These are phyloP conservation scores for Byssothecium circinans DNA, from an alignment of 2,329 filamentous ascomycete species.

Conservation along the genomic window DNA sequence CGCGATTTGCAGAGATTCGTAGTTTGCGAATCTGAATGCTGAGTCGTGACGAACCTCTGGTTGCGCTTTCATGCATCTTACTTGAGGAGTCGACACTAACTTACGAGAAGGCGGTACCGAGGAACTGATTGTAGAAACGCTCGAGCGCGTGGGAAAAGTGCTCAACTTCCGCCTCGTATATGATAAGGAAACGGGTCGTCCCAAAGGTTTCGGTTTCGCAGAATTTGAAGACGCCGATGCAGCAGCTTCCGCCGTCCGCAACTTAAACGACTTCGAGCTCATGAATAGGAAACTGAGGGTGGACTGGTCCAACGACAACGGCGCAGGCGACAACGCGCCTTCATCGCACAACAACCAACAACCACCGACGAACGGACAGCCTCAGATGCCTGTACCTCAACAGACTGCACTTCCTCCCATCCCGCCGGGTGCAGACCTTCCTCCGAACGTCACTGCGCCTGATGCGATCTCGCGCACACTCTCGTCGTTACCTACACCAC, in stretches of 20 bases:
- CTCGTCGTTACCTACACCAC: conserved; percentile 78
- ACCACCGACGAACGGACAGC: conserved; percentile 45
- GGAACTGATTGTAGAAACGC: conserved; percentile 93
- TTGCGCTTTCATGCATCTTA: background rate
- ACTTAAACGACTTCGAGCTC: conserved; percentile 92
- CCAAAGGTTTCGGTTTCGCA: conserved; percentile 95
- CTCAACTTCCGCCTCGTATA: conserved; percentile 92
- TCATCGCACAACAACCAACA: conserved; percentile 50
- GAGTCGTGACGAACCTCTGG: background rate
- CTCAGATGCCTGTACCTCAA: conserved; percentile 40
- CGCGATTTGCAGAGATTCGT: no score
- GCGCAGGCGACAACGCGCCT: conserved; percentile 60
- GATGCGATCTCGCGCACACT: conserved; percentile 93
- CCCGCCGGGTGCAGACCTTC: conserved; percentile 80
- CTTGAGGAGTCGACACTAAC: conserved; percentile 1
- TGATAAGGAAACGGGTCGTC: conserved; percentile 90
- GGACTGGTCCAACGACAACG: conserved; percentile 93
- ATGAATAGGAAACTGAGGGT: conserved; percentile 93
- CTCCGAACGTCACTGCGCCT: conserved; percentile 77
- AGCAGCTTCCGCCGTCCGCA: conserved; percentile 90
- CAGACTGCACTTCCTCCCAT: conserved; percentile 71
- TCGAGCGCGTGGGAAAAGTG: conserved; percentile 86
- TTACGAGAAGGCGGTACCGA: conserved; percentile 75
- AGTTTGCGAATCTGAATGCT: conserved; percentile 47
- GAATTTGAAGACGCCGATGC: conserved; percentile 93